phyloP scores from a whole-genome alignment of 345 rosid genomes.

The Psidium guajava region DNA sequence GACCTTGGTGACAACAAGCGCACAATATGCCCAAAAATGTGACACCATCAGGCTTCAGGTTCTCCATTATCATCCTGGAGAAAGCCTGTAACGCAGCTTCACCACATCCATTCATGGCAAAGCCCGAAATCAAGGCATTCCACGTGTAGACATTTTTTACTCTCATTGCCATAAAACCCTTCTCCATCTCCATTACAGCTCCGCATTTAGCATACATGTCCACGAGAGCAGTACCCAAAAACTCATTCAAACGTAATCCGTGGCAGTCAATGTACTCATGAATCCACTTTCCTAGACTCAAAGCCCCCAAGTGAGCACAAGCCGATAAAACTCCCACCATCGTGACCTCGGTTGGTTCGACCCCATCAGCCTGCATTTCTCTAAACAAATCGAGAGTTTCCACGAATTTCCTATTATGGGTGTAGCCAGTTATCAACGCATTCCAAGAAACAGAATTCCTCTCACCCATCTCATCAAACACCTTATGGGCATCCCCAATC shows the following conservation, averaged over 20 bases:
- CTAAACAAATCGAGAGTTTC: neutral
- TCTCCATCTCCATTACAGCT: neutral
- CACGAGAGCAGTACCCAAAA: neutral
- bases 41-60: neutral
- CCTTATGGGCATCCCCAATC: neutral
- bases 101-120: neutral
- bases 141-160: neutral
- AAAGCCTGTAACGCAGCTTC: neutral
- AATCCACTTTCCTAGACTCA: neutral
- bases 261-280: neutral
- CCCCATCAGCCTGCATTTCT: neutral
- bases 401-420: neutral
- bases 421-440: neutral
- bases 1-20: neutral
- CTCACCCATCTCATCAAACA: neutral
- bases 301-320: neutral
- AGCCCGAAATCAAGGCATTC: neutral
- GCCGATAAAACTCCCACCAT: neutral
- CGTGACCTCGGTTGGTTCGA: neutral
- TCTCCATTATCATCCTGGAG: neutral
- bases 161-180: neutral
- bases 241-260: neutral
- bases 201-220: neutral
- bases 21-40: neutral
- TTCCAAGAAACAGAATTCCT: neutral